These are phyloP conservation scores for Penicillium bovifimosum DNA, from an alignment of 495 filamentous ascomycete species.

Conservation along the genomic window DNA sequence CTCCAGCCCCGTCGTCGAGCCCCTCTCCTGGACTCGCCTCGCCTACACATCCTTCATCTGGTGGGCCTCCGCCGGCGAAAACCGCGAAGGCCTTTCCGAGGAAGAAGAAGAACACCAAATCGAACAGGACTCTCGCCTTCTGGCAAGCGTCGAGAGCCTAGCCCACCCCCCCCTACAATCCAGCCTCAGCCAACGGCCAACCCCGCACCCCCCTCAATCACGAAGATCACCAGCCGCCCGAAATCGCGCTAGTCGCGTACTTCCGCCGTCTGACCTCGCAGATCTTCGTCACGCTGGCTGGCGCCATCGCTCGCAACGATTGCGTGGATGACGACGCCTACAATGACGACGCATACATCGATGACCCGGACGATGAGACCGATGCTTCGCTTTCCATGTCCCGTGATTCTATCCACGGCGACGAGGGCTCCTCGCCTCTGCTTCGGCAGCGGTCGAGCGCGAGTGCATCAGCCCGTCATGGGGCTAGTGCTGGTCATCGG, in stretches of 20 bases:
- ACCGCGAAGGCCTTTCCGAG: conserved; percentile 48
- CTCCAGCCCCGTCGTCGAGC: conserved; percentile 58
- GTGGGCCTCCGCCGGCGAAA: conserved; percentile 96
- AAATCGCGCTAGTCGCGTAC: conserved; percentile 80
- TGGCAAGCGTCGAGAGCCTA: conserved; percentile 38
- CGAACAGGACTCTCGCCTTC: conserved; percentile 39
- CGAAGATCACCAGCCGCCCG: conserved; percentile 40
- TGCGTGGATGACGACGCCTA: conserved; percentile 16
- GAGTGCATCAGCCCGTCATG: background rate
- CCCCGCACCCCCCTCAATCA: conserved; percentile 40
- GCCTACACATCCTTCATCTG: conserved; percentile 93
- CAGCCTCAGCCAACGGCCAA: conserved; percentile 13
- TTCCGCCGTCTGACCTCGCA: conserved; percentile 81
- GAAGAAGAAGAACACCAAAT: conserved; percentile 41
- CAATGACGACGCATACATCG: conserved; percentile 11
- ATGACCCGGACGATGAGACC: conserved; percentile 17
- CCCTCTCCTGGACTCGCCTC: conserved; percentile 79
- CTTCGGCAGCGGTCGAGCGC: conserved; percentile 19
- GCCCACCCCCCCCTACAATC: conserved; percentile 24
- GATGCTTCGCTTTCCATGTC: conserved; percentile 24
- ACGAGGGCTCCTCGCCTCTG: conserved; percentile 26
- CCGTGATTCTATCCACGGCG: conserved; percentile 26
- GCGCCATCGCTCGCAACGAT: conserved; percentile 47
- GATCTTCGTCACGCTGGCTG: conserved; percentile 62
- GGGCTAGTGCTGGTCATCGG: background rate